A percentile compares a stretch with the other conserved stretches of the same genome.
Conservation (phyloP, 2,329 filamentous ascomycete genomes). For the Tolypocladium guangdongense region DNA sequence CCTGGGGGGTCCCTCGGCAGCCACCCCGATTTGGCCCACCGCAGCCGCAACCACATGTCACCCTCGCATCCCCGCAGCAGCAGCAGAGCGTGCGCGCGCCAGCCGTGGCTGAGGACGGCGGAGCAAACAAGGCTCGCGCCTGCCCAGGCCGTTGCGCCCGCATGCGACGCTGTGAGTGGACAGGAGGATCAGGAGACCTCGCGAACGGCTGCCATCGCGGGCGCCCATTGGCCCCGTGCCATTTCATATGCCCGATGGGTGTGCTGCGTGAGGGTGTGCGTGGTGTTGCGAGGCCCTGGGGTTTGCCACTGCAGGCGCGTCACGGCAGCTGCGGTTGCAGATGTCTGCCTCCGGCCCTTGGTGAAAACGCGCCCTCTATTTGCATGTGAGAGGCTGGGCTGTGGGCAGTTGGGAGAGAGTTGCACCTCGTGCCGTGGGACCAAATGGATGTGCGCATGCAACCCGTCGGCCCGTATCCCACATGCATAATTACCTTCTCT, state of each 20-base stretch:
- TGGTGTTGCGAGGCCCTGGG: neutral
- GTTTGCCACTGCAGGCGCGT: neutral
- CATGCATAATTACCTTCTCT: neutral
- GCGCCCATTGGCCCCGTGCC: neutral
- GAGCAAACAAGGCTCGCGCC: neutral
- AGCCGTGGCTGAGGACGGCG: too few relatives aligned
- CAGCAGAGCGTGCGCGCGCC: neutral
- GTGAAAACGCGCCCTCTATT: neutral
- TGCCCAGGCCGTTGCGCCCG: neutral
- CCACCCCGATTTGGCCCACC: slow-evolving; percentile 1
- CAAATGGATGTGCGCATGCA: neutral
- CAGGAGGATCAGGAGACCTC: slow-evolving; percentile 1
- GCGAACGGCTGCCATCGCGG: neutral
- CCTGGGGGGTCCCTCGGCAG: slow-evolving; percentile 1
- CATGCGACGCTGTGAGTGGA: neutral
- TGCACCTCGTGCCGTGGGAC: neutral
- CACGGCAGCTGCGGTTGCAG: neutral
- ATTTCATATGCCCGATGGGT: neutral
- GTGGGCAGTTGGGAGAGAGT: neutral
- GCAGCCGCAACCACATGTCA: neutral
- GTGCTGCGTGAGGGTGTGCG: neutral
- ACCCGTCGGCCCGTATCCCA: neutral
- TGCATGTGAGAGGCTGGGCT: neutral
- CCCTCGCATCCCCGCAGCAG: neutral
- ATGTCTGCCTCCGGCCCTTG: neutral